Conservation (phyloP, 441 rosid species). For the Codiaeum variegatum region DNA sequence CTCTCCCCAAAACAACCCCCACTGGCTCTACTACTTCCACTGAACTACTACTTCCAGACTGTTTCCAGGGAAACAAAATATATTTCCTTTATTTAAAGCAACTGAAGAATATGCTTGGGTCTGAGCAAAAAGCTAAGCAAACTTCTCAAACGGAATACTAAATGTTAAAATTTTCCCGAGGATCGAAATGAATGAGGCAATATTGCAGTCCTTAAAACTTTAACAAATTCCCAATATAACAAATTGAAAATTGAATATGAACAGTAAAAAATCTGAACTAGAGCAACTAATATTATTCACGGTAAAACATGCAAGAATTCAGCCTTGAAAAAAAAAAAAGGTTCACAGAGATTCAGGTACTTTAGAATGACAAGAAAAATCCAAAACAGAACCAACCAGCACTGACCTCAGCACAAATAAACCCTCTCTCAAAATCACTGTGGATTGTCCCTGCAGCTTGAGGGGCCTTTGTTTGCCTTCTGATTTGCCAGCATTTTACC, state of each 20-base stretch:
- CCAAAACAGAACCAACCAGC: conserved; percentile 3
- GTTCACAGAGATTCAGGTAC: neutral
- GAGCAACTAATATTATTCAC: neutral
- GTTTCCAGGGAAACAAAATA: neutral
- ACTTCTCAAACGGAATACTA: neutral
- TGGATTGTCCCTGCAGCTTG: conserved; percentile 98
- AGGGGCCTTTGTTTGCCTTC: conserved; percentile 91
- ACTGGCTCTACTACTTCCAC: neutral
- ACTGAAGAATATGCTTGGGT: neutral
- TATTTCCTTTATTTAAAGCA: neutral
- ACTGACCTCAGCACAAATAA: conserved; percentile 96
- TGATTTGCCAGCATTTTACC: conserved; percentile 99
- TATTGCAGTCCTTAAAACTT: neutral
- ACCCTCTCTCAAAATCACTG: conserved; percentile 92
- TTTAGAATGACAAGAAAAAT: conserved; percentile 14
- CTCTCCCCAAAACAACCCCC: too few relatives aligned
- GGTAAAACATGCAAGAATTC: neutral
- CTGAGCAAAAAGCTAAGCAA: neutral
- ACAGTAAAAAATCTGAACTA: neutral
- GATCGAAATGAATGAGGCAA: neutral
- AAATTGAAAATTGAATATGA: neutral
- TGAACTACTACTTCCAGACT: neutral
- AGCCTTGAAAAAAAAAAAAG: neutral
- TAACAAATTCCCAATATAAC: too few relatives aligned
- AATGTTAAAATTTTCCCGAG: neutral